phyloP scores from a whole-genome alignment of 768 basidiomycete genomes.

The Lentinus tigrinus region DNA sequence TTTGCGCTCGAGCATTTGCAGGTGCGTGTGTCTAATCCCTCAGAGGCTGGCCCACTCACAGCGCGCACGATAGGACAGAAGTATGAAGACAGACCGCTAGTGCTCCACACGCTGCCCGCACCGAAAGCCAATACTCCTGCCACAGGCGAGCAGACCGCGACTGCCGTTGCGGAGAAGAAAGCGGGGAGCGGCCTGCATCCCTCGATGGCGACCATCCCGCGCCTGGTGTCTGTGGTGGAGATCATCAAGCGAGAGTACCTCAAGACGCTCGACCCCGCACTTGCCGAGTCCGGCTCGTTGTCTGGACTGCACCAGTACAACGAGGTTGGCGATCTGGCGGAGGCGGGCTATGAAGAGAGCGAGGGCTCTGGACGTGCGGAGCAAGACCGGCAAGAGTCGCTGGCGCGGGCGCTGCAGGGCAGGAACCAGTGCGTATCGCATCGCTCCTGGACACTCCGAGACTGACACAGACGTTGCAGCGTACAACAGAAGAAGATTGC shows the following conservation, averaged over 20 bases:
- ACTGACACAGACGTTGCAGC: constrained; percentile 33
- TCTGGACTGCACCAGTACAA: constrained; percentile 78
- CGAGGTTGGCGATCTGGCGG: constrained; percentile 58
- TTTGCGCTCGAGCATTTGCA: constrained; percentile 38
- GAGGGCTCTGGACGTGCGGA: constrained; percentile 31
- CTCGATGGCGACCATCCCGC: constrained; percentile 48
- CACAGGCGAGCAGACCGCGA: not conserved
- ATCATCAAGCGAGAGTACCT: constrained; percentile 83
- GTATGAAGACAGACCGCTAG: constrained; percentile 46
- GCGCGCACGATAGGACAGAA: constrained; percentile 32
- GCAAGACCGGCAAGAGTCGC: constrained; percentile 29
- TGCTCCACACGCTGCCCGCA: constrained; percentile 59
- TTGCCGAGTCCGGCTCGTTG: constrained; percentile 34
- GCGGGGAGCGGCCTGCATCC: constrained; percentile 26
- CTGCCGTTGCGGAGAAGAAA: not conserved
- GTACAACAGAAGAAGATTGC: constrained; percentile 55
- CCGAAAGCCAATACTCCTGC: constrained; percentile 5
- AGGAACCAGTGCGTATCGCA: constrained; percentile 52
- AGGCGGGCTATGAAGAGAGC: constrained; percentile 27
- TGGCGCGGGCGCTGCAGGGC: constrained; percentile 47
- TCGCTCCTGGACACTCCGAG: not conserved
- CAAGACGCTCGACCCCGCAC: constrained; percentile 44
- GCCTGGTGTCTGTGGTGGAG: constrained; percentile 76
- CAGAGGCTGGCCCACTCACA: not conserved
- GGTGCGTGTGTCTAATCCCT: constrained; percentile 17